Evolutionary conservation across 2,329 filamentous ascomycete genomes (phyloP), one percentile per base, ranked within the genome.

Genomic region (Aspergillus carbonarius): DNA sequence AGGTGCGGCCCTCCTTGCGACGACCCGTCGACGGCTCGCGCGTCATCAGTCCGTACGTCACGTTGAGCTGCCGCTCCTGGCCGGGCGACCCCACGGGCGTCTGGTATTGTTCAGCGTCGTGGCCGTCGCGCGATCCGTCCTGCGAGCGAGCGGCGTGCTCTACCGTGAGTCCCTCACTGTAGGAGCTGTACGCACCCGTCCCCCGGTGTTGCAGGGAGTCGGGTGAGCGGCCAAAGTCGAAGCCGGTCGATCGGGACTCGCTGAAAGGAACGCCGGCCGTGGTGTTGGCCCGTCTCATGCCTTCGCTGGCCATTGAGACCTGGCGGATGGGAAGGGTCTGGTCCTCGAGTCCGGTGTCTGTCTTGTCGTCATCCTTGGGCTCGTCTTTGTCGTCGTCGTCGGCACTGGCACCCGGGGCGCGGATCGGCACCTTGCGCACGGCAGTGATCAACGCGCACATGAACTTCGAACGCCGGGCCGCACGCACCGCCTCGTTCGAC

Each of bases 361-460:
- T 2, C 52, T 59, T 27, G 58, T 47, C 69, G 2, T 90, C 88
- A 5, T 90, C 79, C 68, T 96, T 76, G 30, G 9, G 30, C 34
- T 91, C 87, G 55, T 79, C 81, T 4, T 81, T 85, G 61, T 91
- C 87, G 70, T 90, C 88, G 1, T 83, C 78, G 55, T 67, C 67
- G 35, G 66, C 69, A 10, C 58, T 90, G 59, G 89, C 92, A 40
- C 89, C 92, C 57, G 93, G 93, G 18, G 81, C 87, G 67, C 91
- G 84, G 70, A 99, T 93, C 9, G 93, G 93, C 17, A 99, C 83
- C 78, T 89, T 92, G 76, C 92, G 90, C 59, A 97, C 79, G 3
- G 93, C 92, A 8, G 92, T 77, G 4, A 95, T 88, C 59, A 99
- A 81, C 0, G 95, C 95, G 71, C 93, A 96, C 87, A 98, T 96